These are phyloP conservation scores for Magnusiomyces fungicola DNA, from an alignment of 1,139 yeast species.

Conservation along the genomic window DNA sequence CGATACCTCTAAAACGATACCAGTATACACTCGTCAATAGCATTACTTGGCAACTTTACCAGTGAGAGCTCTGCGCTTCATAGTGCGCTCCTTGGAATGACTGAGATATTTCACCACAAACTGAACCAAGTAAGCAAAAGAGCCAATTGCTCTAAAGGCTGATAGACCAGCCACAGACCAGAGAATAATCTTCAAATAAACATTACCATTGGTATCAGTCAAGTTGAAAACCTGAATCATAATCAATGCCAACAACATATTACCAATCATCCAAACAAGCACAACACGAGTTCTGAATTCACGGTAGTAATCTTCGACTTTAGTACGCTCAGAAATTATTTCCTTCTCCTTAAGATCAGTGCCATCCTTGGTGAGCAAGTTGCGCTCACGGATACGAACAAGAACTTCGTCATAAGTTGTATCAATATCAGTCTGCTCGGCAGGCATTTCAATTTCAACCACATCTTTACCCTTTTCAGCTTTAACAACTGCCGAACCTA, in stretches of 20 bases:
- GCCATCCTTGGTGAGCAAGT: neutral
- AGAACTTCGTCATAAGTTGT: slow-evolving; percentile 75
- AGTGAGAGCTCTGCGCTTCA: slow-evolving; percentile 21
- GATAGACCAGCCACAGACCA: slow-evolving; percentile 90
- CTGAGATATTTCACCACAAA: slow-evolving; percentile 31
- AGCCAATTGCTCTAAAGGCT: slow-evolving; percentile 70
- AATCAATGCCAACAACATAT: slow-evolving; percentile 73
- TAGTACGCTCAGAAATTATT: slow-evolving; percentile 34
- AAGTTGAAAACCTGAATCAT: slow-evolving; percentile 75
- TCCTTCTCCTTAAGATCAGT: slow-evolving; percentile 15
- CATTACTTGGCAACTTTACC: no score
- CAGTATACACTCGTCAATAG: no score
- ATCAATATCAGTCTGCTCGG: slow-evolving; percentile 85
- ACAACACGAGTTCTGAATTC: slow-evolving; percentile 93
- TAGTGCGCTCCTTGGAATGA: slow-evolving; percentile 24
- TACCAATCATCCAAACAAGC: slow-evolving; percentile 80
- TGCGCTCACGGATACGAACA: slow-evolving; percentile 55
- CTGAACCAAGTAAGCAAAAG: slow-evolving; percentile 55
- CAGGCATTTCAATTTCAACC: slow-evolving; percentile 82
- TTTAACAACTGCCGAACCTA: slow-evolving; percentile 57
- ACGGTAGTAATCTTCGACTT: slow-evolving; percentile 84
- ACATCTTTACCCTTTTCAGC: slow-evolving; percentile 48
- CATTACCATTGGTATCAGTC: slow-evolving; percentile 56
- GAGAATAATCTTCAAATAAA: slow-evolving; percentile 71
- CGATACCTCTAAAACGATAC: no score